Base-by-base conservation (phyloP, 352 stramenopile genomes). In the Globisporangium solare region DNA sequence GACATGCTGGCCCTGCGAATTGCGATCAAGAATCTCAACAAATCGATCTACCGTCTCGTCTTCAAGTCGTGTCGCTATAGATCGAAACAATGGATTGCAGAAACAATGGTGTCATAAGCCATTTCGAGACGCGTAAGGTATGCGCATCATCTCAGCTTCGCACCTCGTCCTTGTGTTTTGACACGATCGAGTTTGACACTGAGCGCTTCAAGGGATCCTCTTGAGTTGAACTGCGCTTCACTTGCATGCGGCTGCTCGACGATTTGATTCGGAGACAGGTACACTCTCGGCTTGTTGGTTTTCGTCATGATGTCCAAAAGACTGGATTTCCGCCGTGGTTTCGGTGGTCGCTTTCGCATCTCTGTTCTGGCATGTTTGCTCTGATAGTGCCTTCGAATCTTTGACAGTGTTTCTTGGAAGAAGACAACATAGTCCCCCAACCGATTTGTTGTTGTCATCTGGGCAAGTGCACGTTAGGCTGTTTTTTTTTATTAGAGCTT, bases 351-450 rank as follows among this genome's bases (percentile, higher is more conserved):
- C 40, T 68, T 63, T 6, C 58, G 58, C 6, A 47, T 15, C 45
- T 70, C 53, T 0, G 52, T 64, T 5, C 63, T 63, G 13, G 54
- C 47, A 37, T 41, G 53, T 55, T 87, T 89, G 63, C 66, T 76
- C 20, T 72, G 77, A 43, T 76, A 73, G 2, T 79, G 58, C 6
- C 68, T 66, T 4, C 62, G 59, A 41, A 90, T 82, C 56, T 81
- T 85, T 22, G 60, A 45, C 27, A 92, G 70, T 0, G 76, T 91
- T 37, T 90, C 72, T 21, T 89, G 71, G 24, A 92, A 88, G 60
- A 90, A 94, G 6, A 70, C 55, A 7, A 92, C 68, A 58, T 94
- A 94, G 53, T 90, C 82, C 20, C 61, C 68, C 7, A 94, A 50
- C 0, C 76, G 64, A 54, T 89, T 82, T 24, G 73, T 88, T 45